Percentiles rank a stretch among this genome's conserved stretches.
phyloP scores from a whole-genome alignment of 768 basidiomycete species.

The Lentinula raphanica region DNA sequence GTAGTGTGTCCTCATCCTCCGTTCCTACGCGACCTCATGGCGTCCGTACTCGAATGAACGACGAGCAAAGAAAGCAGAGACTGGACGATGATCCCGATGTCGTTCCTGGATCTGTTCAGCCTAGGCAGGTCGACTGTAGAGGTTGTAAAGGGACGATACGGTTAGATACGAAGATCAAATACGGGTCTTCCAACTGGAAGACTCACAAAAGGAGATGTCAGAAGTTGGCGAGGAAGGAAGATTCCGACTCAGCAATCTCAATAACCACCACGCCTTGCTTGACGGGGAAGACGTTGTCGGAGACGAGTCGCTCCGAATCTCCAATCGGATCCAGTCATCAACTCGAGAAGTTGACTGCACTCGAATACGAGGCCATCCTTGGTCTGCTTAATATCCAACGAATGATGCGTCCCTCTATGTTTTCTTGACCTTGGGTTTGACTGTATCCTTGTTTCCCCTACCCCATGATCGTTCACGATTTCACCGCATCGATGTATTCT shows the following conservation, averaged over 20 bases:
- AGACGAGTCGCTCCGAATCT: too few species aligned
- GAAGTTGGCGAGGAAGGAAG: background rate
- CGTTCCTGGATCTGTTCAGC: background rate
- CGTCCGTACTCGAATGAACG: background rate
- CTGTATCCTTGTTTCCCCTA: too few species aligned
- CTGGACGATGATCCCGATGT: background rate
- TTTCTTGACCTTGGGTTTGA: too few species aligned
- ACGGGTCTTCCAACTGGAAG: background rate
- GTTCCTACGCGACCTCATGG: background rate
- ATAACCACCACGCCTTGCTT: background rate
- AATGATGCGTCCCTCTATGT: background rate
- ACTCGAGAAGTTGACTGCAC: background rate
- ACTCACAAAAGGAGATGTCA: background rate
- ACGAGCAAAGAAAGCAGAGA: background rate
- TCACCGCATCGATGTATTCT: too few species aligned
- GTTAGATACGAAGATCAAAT: background rate
- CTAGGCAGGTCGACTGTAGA: background rate
- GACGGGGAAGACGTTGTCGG: too few species aligned
- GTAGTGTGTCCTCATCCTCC: background rate
- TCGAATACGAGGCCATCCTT: background rate
- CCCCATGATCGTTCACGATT: too few species aligned
- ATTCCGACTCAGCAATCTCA: too few species aligned
- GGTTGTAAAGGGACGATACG: background rate
- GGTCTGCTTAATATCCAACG: background rate
- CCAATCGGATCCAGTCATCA: too few species aligned